Percentiles rank a stretch among this genome's conserved stretches.
phyloP scores from a whole-genome alignment of 2,329 filamentous ascomycete genomes.

The Ascomycota sp. region DNA sequence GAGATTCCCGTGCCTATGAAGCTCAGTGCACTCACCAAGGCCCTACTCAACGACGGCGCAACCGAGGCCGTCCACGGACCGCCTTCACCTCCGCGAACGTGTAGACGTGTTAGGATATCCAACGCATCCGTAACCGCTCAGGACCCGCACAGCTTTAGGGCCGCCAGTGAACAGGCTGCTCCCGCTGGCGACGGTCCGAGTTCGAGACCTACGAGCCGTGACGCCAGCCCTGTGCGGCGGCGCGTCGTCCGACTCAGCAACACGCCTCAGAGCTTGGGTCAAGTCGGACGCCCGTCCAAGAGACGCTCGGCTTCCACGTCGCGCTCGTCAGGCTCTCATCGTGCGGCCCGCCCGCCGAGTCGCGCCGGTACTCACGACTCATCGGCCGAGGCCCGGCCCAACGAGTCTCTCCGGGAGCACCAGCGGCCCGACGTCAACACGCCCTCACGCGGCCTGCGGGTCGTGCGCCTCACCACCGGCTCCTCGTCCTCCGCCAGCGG shows the following conservation, averaged over 20 bases:
- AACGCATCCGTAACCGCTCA: slow-evolving; percentile 18
- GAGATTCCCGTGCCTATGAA: slow-evolving; percentile 83
- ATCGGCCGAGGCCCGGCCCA: slow-evolving; percentile 17
- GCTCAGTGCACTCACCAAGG: slow-evolving; percentile 79
- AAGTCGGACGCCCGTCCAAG: slow-evolving; percentile 16
- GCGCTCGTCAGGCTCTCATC: slow-evolving; percentile 7
- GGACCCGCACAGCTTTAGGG: slow-evolving; percentile 22
- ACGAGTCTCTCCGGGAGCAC: slow-evolving; percentile 8
- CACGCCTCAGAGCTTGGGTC: slow-evolving; percentile 21
- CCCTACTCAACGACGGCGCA: slow-evolving; percentile 45
- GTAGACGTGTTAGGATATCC: slow-evolving; percentile 26
- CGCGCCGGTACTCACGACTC: slow-evolving; percentile 20
- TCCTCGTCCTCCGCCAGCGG: slow-evolving; percentile 23
- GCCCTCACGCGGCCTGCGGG: slow-evolving; percentile 25
- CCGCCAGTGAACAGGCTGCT: slow-evolving; percentile 21
- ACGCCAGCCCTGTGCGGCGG: slow-evolving; percentile 31
- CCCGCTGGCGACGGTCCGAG: slow-evolving; percentile 10
- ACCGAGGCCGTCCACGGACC: slow-evolving; percentile 20
- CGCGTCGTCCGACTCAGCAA: slow-evolving; percentile 34
- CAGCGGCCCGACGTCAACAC: slow-evolving; percentile 26
- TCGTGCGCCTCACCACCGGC: slow-evolving; percentile 30
- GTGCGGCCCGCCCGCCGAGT: slow-evolving; percentile 12
- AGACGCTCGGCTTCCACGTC: slow-evolving; percentile 30
- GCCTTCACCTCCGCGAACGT: slow-evolving; percentile 23
- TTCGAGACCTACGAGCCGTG: slow-evolving; percentile 20